Evolutionary conservation across 1,284 basidiomycete species (phyloP).

Genomic region (Tilletia walkeri): DNA sequence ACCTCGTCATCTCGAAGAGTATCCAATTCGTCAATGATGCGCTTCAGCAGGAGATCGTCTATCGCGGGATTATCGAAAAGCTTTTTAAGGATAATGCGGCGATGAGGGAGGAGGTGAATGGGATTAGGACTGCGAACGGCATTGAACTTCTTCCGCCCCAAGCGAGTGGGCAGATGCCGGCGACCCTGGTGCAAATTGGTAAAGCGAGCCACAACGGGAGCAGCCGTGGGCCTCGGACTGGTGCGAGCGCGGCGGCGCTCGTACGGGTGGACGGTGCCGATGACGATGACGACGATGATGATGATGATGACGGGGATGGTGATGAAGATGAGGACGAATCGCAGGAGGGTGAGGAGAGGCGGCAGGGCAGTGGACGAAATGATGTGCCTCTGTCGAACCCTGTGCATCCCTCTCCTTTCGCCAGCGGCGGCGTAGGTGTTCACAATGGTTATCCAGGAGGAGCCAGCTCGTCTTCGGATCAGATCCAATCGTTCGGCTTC

Average conservation of each 20-base stretch:
- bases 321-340: background rate
- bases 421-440: background rate
- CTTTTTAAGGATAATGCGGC: conserved; percentile 35
- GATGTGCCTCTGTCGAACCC: background rate
- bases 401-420: background rate
- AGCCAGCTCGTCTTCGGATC: no score
- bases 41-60: conserved; percentile 37
- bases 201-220: conserved; percentile 30
- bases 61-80: conserved; percentile 40
- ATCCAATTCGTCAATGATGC: conserved; percentile 46
- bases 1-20: conserved; percentile 48
- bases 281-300: conserved; percentile 2
- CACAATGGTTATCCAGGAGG: no score
- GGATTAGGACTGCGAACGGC: conserved; percentile 22
- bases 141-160: conserved; percentile 22
- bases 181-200: conserved; percentile 32
- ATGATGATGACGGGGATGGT: background rate
- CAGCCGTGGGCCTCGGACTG: conserved; percentile 5
- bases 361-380: background rate
- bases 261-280: background rate
- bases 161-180: conserved; percentile 30
- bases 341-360: background rate
- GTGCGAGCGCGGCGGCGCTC: background rate
- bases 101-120: conserved; percentile 43
- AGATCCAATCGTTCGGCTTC: no score